These are phyloP conservation scores for Schizochytrium sp. DNA, from an alignment of 108 stramenopile genomes.

Conservation along the genomic window DNA sequence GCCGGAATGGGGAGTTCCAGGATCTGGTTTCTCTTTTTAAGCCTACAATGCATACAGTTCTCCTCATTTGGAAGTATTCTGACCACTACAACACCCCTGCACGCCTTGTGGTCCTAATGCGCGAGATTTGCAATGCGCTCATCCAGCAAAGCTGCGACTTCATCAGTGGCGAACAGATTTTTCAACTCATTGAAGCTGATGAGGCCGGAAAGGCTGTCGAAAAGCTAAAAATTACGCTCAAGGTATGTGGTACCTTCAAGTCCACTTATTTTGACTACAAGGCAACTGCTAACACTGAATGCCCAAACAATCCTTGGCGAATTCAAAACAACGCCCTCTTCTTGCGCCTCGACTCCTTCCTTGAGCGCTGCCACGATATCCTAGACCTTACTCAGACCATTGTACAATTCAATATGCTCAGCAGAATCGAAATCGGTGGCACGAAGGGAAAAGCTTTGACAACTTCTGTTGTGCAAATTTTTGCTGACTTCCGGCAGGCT, in stretches of 20 bases:
- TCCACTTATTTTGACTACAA: slow-evolving; percentile 85
- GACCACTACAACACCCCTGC: slow-evolving; percentile 89
- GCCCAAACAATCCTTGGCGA: slow-evolving; percentile 83
- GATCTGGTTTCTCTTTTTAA: slow-evolving; percentile 82
- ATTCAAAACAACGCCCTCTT: slow-evolving; percentile 91
- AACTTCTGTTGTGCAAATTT: slow-evolving; percentile 84
- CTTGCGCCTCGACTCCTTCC: slow-evolving; percentile 86
- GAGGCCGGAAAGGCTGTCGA: slow-evolving; percentile 83
- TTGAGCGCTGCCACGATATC: slow-evolving; percentile 89
- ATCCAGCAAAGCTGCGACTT: slow-evolving; percentile 85
- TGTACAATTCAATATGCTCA: slow-evolving; percentile 86
- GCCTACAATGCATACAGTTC: slow-evolving; percentile 86
- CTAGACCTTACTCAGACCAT: slow-evolving; percentile 87
- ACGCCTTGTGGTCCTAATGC: slow-evolving; percentile 86
- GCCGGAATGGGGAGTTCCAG: slow-evolving; percentile 72
- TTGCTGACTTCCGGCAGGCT: slow-evolving; percentile 82
- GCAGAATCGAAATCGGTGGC: slow-evolving; percentile 87
- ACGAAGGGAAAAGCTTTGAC: slow-evolving; percentile 88
- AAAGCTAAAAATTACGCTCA: slow-evolving; percentile 74
- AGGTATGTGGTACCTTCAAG: slow-evolving; percentile 87
- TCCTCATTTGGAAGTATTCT: slow-evolving; percentile 92
- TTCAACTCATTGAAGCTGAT: slow-evolving; percentile 84
- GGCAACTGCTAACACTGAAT: slow-evolving; percentile 82
- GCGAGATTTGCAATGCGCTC: slow-evolving; percentile 88
- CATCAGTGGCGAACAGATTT: slow-evolving; percentile 86